Percentiles rank a stretch among this genome's conserved stretches.
Evolutionary conservation across 768 basidiomycete species (phyloP).

Genomic region (Galerina sulciceps): DNA sequence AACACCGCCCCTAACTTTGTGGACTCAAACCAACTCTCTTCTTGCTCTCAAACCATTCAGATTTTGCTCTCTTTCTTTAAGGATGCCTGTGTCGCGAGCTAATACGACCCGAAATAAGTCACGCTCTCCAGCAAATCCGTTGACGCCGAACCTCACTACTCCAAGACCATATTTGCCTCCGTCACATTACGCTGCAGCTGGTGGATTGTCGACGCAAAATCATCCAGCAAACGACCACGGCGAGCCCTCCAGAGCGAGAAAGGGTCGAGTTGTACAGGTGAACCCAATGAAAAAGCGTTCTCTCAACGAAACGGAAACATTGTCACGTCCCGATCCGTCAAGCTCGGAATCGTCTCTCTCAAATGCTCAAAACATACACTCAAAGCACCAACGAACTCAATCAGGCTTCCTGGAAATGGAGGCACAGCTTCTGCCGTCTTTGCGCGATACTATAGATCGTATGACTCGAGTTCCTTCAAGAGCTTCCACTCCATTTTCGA

Average conservation of each 20-base stretch:
- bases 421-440: conserved; percentile 66
- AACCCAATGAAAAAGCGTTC: neutral
- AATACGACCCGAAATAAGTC: conserved; percentile 37
- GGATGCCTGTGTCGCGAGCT: conserved; percentile 13
- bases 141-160: conserved; percentile 26
- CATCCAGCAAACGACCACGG: neutral
- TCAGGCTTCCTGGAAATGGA: conserved; percentile 64
- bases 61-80: neutral
- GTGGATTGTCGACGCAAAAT: conserved; percentile 33
- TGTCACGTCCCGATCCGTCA: neutral
- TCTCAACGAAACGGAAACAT: neutral
- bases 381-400: conserved; percentile 45
- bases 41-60: too few species aligned
- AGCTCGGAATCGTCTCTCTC: conserved; percentile 14
- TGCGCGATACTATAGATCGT: conserved; percentile 72
- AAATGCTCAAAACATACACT: conserved; percentile 13
- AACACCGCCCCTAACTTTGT: too few species aligned
- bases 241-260: neutral
- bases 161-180: conserved; percentile 54
- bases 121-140: conserved; percentile 44
- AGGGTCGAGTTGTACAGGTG: neutral
- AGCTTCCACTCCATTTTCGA: conserved; percentile 10
- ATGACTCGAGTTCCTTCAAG: conserved; percentile 66
- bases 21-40: neutral
- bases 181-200: conserved; percentile 59